phyloP scores from a whole-genome alignment of 2,329 filamentous ascomycete species.

The Neofusicoccum cordaticola region DNA sequence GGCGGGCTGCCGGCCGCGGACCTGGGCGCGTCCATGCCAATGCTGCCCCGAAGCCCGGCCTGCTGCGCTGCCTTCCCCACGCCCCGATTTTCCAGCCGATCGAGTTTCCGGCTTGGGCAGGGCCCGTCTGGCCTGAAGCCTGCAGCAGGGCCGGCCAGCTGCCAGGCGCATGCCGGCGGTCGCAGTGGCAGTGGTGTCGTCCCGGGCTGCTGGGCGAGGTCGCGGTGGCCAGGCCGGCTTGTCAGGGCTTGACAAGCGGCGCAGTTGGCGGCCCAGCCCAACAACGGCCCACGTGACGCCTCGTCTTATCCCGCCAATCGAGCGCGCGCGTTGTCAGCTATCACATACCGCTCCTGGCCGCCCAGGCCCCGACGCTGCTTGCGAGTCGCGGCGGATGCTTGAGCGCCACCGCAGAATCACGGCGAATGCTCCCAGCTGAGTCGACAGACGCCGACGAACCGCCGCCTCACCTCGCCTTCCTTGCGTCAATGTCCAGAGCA shows the following conservation, averaged over 20 bases:
- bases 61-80: background rate
- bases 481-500: background rate
- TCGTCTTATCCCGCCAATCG: background rate
- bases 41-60: background rate
- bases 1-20: background rate
- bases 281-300: background rate
- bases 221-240: background rate
- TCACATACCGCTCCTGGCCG: slow-evolving; percentile 8
- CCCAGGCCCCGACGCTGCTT: background rate
- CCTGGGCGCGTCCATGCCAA: no score
- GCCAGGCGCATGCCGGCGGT: background rate
- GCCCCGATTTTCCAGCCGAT: slow-evolving; percentile 9
- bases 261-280: background rate
- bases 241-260: slow-evolving; percentile 1
- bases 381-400: background rate
- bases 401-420: background rate
- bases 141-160: background rate
- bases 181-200: no score
- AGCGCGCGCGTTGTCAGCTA: background rate
- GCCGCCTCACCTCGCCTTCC: background rate
- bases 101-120: slow-evolving; percentile 6
- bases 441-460: background rate
- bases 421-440: background rate
- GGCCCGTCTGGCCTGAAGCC: background rate
- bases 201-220: no score